These are phyloP conservation scores for Lactarius akahatsu DNA, from an alignment of 768 basidiomycete genomes.

Conservation along the genomic window DNA sequence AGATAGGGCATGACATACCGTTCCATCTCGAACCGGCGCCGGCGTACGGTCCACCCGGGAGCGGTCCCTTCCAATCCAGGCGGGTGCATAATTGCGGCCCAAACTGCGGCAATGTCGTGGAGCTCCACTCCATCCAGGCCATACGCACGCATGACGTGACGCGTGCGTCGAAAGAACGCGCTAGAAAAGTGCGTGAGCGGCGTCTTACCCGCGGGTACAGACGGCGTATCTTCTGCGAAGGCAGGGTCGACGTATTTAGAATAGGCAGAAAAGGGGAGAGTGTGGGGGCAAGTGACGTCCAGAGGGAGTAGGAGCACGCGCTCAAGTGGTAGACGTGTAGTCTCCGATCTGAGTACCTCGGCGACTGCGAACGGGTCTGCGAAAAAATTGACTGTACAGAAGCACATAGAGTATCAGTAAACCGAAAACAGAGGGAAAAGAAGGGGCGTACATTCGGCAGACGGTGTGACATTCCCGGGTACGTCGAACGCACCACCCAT, in stretches of 20 bases:
- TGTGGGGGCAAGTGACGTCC: slow-evolving; percentile 80
- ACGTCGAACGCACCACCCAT: slow-evolving; percentile 96
- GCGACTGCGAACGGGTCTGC: slow-evolving; percentile 86
- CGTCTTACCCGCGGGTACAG: slow-evolving; percentile 46
- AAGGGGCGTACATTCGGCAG: slow-evolving; percentile 72
- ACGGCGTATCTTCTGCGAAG: slow-evolving; percentile 56
- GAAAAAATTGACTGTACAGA: slow-evolving; percentile 69
- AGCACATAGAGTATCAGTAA: slow-evolving; percentile 1
- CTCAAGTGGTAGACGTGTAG: slow-evolving; percentile 55
- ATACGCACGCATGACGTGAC: slow-evolving; percentile 74
- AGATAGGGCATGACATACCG: slow-evolving; percentile 12
- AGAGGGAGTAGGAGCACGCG: slow-evolving; percentile 71
- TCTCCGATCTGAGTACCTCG: slow-evolving; percentile 52
- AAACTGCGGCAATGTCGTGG: slow-evolving; percentile 87
- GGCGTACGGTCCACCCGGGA: slow-evolving; percentile 54
- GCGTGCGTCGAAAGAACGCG: slow-evolving; percentile 69
- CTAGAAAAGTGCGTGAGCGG: slow-evolving; percentile 77
- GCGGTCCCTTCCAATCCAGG: slow-evolving; percentile 39
- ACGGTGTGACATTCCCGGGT: slow-evolving; percentile 80
- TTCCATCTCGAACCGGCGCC: slow-evolving; percentile 26
- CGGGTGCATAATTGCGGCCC: slow-evolving; percentile 79
- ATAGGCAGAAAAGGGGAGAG: slow-evolving; percentile 71
- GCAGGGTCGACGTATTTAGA: slow-evolving; percentile 55
- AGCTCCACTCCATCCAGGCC: slow-evolving; percentile 87
- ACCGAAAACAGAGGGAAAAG: neutral